Evolutionary conservation across 2,329 filamentous ascomycete species (phyloP), one percentile per base, ranked within the genome.

Genomic region (Fusarium musae): DNA sequence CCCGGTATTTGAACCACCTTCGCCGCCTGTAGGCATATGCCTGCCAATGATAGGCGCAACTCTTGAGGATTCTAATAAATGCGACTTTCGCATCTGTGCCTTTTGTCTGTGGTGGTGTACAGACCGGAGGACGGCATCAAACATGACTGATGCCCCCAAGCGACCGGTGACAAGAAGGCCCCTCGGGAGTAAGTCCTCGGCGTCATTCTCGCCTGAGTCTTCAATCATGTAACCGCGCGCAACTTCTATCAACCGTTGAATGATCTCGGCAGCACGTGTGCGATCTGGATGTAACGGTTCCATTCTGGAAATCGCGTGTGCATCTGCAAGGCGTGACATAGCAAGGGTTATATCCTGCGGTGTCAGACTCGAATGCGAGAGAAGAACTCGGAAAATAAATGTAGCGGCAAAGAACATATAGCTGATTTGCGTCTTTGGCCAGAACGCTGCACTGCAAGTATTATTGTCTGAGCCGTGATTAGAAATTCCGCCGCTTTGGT

Each of bases 21-120:
- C 17, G 4, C 9, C 13, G 1, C 6, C 34, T 16, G 7, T 2
- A 4, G 1, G 4, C 12, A 8, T 1, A 4, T 28, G 9, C 3
- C 12, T 11, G 6, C 6, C 13, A 37, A 8, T 3, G 6, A 11
- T 5, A 15, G 12, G 16, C 4, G 12, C 3, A 36, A 36, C 15
- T 34, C 32, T 34, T 34, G 32, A 15, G 6, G 5, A 6, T 15
- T 32, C 13, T 15, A 2, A 6, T 19, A 9, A 6, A 16, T 1
- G 6, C 9, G 9, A 4, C 13, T 26, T 37, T 2, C 32, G 23
- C 5, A 8, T 37, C 13, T 26, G 17, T 5, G n/a, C 8, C 5
- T 7, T 26, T 21, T 37, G 17, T 28, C 5, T 53, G 3, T 16
- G 50, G 6, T 37, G 2, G 12, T 53, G 50, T 16, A 37, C 49